Evolutionary conservation across 257 asterid species (phyloP).

Genomic region (Salvia hispanica): DNA sequence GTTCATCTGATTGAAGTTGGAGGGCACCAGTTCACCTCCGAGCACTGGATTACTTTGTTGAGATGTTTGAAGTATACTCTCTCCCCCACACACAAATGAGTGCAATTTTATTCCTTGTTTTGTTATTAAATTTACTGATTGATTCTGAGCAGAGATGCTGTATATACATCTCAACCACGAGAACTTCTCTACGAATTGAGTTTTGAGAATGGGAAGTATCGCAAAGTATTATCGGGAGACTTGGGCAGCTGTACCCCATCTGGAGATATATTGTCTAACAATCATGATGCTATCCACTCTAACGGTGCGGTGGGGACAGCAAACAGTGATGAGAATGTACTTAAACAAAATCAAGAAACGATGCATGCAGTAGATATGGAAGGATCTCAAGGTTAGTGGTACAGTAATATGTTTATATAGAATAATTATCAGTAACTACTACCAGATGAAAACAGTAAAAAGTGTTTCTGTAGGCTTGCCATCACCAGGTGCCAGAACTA

Average conservation of each 20-base stretch:
- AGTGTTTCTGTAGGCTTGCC: conserved; percentile 56
- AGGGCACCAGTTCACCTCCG: conserved; percentile 86
- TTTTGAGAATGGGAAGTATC: conserved; percentile 60
- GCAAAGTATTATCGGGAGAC: conserved; percentile 38
- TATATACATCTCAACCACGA: conserved; percentile 88
- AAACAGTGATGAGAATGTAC: conserved; percentile 12
- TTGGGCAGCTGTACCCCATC: conserved; percentile 41
- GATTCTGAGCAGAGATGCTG: conserved; percentile 75
- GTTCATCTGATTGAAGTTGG: conserved; percentile 99
- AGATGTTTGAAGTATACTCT: conserved; percentile 69
- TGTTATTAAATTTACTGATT: conserved; percentile 14
- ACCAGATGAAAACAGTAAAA: conserved; percentile 10
- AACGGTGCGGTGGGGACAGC: conserved; percentile 32
- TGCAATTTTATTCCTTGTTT: no score
- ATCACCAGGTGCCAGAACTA: conserved; percentile 65
- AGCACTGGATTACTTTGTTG: conserved; percentile 91
- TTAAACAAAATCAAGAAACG: conserved; percentile 51
- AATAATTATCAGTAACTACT: background rate
- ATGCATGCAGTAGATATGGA: conserved; percentile 45
- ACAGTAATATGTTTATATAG: conserved; percentile 22
- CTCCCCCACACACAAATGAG: conserved; percentile 15
- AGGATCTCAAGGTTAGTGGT: conserved; percentile 73
- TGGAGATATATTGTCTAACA: conserved; percentile 31
- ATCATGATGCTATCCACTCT: conserved; percentile 35
- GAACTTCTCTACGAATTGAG: conserved; percentile 90